These are phyloP conservation scores for Amanita pallidorosea DNA, from an alignment of 768 basidiomycete genomes.

Conservation along the genomic window DNA sequence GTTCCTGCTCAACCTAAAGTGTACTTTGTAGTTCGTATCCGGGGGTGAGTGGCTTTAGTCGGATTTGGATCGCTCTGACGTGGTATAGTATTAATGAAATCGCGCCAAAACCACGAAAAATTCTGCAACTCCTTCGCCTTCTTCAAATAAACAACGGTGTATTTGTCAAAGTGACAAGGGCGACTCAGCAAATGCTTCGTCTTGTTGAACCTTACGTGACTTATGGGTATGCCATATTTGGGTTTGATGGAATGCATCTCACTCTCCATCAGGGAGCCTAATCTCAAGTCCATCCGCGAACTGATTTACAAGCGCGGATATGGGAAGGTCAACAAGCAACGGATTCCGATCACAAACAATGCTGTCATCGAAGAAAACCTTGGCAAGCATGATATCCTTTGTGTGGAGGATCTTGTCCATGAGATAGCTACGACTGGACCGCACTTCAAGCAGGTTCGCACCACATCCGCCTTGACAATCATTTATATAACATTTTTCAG, in stretches of 20 bases:
- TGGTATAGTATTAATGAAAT: slow-evolving; percentile 92
- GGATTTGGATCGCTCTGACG: slow-evolving; percentile 3
- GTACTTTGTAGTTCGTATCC: slow-evolving; percentile 95
- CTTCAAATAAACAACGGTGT: slow-evolving; percentile 99
- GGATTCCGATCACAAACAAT: slow-evolving; percentile 93
- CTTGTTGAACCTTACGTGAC: slow-evolving; percentile 96
- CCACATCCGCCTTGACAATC: background rate
- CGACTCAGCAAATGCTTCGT: slow-evolving; percentile 96
- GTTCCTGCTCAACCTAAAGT: slow-evolving; percentile 96
- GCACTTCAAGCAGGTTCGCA: slow-evolving; percentile 93
- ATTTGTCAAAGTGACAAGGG: slow-evolving; percentile 93
- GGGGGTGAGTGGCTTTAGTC: slow-evolving; percentile 55
- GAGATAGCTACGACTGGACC: slow-evolving; percentile 93
- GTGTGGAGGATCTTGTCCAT: slow-evolving; percentile 94
- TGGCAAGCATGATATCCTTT: slow-evolving; percentile 93
- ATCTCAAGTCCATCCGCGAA: slow-evolving; percentile 93
- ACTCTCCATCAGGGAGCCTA: slow-evolving; percentile 61
- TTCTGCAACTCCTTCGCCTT: slow-evolving; percentile 94
- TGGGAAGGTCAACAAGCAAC: slow-evolving; percentile 96
- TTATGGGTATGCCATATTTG: slow-evolving; percentile 56
- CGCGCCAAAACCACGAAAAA: slow-evolving; percentile 98
- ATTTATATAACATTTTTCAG: slow-evolving; percentile 21
- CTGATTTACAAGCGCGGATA: slow-evolving; percentile 99
- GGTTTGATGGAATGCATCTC: background rate
- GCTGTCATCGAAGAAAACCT: slow-evolving; percentile 83